Evolutionary conservation across 192 early-diverging fungal genomes (phyloP).

Genomic region (Gaertneriomyces semiglobifer): DNA sequence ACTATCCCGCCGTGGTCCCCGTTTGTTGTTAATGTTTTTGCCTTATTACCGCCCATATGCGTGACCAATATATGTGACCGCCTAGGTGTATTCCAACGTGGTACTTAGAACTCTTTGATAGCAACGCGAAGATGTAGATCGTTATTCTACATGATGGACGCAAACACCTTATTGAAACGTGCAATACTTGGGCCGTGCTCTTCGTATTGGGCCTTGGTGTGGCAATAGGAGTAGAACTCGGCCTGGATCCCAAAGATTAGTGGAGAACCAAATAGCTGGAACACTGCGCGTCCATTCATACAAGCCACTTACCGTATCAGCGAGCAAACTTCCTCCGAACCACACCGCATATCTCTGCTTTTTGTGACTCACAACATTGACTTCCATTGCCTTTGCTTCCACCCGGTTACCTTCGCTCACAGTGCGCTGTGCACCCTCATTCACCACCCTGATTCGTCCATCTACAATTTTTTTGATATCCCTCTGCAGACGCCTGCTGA

Average conservation of each 20-base stretch:
- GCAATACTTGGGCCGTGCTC: slow-evolving; percentile 94
- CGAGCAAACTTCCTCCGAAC: slow-evolving; percentile 95
- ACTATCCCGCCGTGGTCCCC: no score
- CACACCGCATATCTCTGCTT: slow-evolving; percentile 99
- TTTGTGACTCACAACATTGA: slow-evolving; percentile 97
- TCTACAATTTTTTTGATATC: slow-evolving; percentile 90
- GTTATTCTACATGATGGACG: slow-evolving; percentile 41
- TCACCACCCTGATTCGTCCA: slow-evolving; percentile 43
- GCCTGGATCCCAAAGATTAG: slow-evolving; percentile 44
- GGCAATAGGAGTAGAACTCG: slow-evolving; percentile 89
- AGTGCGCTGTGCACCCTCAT: slow-evolving; percentile 32
- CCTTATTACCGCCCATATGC: no score
- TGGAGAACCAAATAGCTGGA: not conserved
- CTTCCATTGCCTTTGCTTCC: slow-evolving; percentile 82
- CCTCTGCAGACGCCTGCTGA: slow-evolving; percentile 88
- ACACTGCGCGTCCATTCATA: not conserved
- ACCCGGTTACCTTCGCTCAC: slow-evolving; percentile 37
- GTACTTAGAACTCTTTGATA: no score
- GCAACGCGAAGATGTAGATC: no score
- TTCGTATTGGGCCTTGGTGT: slow-evolving; percentile 97
- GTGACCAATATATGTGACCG: no score
- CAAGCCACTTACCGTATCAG: slow-evolving; percentile 67
- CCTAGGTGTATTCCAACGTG: no score
- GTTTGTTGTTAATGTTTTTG: no score
- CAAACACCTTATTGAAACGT: slow-evolving; percentile 90